Evolutionary conservation across 371 early-diverging fungal genomes (phyloP).

Genomic region (Mucor mucedo): DNA sequence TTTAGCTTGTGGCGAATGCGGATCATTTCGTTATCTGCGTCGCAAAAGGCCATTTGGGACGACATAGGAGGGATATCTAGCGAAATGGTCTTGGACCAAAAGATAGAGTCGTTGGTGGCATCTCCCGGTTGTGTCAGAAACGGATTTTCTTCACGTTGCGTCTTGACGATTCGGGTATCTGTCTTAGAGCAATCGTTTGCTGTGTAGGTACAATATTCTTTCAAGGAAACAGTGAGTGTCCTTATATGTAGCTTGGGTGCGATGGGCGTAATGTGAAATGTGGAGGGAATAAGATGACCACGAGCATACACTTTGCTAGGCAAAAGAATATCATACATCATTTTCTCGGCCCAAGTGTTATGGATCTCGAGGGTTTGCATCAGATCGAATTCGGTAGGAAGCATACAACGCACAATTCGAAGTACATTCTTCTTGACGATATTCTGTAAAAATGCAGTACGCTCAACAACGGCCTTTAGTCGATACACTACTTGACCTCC

Average conservation of each 20-base stretch:
- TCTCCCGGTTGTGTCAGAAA: conserved; percentile 18
- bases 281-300: conserved; percentile 42
- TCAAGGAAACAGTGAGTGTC: conserved; percentile 34
- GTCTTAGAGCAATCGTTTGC: conserved; percentile 44
- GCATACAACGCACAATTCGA: conserved; percentile 38
- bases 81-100: conserved; percentile 27
- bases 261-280: conserved; percentile 46
- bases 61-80: conserved; percentile 39
- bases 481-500: conserved; percentile 45
- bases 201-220: conserved; percentile 50
- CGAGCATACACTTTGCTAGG: conserved; percentile 46
- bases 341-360: conserved; percentile 51
- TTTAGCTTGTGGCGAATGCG: conserved; percentile 49
- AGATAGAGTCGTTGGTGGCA: not conserved
- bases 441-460: conserved; percentile 47
- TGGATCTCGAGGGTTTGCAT: conserved; percentile 43
- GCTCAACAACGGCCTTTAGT: conserved; percentile 46
- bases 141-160: conserved; percentile 27
- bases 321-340: conserved; percentile 46
- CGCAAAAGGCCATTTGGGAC: conserved; percentile 41
- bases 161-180: conserved; percentile 38
- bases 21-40: conserved; percentile 52
- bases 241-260: conserved; percentile 38
- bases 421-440: conserved; percentile 35
- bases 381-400: conserved; percentile 42